Conservation (phyloP, 2,329 filamentous ascomycete species). For the Ceratocystis albifundus region DNA sequence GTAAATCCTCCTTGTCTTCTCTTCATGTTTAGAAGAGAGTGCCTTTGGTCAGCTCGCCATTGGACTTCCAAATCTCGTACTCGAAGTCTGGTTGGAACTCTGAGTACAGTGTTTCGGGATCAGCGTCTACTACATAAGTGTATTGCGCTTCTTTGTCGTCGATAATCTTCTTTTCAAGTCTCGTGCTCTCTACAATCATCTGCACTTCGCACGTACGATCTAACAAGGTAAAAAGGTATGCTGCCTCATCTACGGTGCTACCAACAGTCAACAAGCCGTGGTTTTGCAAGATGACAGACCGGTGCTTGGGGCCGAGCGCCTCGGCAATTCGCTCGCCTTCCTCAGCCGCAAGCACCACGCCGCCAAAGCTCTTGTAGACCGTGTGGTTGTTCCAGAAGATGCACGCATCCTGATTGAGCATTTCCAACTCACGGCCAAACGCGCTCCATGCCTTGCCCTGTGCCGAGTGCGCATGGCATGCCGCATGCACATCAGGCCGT, state of each 20-base stretch:
- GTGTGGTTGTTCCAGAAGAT: slow-evolving; percentile 48
- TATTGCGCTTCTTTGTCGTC: slow-evolving; percentile 33
- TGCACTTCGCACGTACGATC: slow-evolving; percentile 31
- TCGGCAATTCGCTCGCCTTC: slow-evolving; percentile 48
- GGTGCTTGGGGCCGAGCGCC: slow-evolving; percentile 42
- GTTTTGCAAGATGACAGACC: slow-evolving; percentile 48
- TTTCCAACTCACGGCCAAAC: slow-evolving; percentile 47
- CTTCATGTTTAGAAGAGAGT: not conserved
- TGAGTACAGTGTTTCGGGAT: slow-evolving; percentile 29
- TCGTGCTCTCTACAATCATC: slow-evolving; percentile 28
- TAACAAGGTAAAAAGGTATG: slow-evolving; percentile 46
- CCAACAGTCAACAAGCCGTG: slow-evolving; percentile 55
- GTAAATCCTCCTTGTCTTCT: not conserved
- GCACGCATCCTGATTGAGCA: slow-evolving; percentile 49
- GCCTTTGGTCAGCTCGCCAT: slow-evolving; percentile 25
- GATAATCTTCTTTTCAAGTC: slow-evolving; percentile 28
- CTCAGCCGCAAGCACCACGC: slow-evolving; percentile 49
- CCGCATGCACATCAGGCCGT: slow-evolving; percentile 47
- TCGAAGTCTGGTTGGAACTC: slow-evolving; percentile 32
- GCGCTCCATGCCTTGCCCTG: slow-evolving; percentile 50
- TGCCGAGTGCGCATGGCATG: slow-evolving; percentile 49
- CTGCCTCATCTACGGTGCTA: slow-evolving; percentile 54
- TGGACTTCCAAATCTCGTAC: slow-evolving; percentile 30
- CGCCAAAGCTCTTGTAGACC: slow-evolving; percentile 50
- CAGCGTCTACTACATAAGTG: slow-evolving; percentile 30